Base-by-base conservation (phyloP, 2,329 filamentous ascomycete genomes). In the Fusarium coffeatum region DNA sequence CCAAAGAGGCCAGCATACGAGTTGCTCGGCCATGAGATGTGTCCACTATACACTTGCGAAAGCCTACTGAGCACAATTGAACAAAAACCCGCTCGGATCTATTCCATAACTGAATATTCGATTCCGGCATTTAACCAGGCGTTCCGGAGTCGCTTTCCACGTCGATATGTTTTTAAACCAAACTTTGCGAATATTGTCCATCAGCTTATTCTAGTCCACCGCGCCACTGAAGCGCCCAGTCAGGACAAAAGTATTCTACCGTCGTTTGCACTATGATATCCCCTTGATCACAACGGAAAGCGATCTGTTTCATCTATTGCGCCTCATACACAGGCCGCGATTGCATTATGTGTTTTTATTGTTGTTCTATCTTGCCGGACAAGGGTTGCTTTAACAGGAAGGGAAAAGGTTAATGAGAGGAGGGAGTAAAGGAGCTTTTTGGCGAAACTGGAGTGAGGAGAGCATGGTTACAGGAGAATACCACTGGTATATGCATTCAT, bases 231-330 rank as follows among this genome's bases (percentile, higher is more conserved):
- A 37, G 43, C 42, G 51, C 41, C 22, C 47, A 23, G 40, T 43
- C 48, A 64, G 47, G 43, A 63, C 48, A 46, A 60, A 57, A 55
- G 48, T 47, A 55, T 63, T 42, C 41, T 55, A 25, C 30, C 53
- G 53, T 71, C 63, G 62, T 64, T 71, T 68, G 63, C 67, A 71
- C 58, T 65, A 71, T 71, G 68, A 71, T 71, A 71, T 71, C 64
- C 68, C 48, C 68, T 53, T 53, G 68, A 60, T 61, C 55, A 61
- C 56, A 69, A 65, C 64, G 64, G 55, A 68, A 54, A 68, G 67
- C 67, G 67, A 50, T 68, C 43, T 61, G 59, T 65, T 65, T 47
- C 41, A 59, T 58, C 59, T 58, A 37, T 57, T 55, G 34, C 23
- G 40, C 42, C 49, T 64, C 37, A 34, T 34, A 53, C 41, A 48